Evolutionary conservation across 495 filamentous ascomycete genomes (phyloP), one percentile per base, ranked within the genome.

Genomic region (Xylaria longipes): DNA sequence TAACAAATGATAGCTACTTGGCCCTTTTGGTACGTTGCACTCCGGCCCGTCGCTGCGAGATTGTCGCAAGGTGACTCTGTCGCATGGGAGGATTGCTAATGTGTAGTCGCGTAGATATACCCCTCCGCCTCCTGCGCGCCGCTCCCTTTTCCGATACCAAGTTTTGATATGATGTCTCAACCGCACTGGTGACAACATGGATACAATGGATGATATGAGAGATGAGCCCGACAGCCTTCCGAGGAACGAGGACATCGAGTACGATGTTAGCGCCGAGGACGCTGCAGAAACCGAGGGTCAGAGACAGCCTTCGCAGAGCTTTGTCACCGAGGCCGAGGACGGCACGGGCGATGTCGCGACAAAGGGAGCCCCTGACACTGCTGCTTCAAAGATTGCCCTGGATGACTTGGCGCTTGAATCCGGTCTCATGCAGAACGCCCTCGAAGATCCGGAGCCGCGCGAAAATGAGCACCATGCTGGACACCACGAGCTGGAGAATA

Each of bases 121-220:
- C 20, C 57, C 20, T 37, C 45, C 20, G 6, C 29, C 29, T 66
- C 45, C 2, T 37, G 43, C 31, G 20, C 29, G 20, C 43, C 33
- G 9, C 25, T 41, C 25, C 35, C 6, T 41, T 17, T 27, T 33
- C 20, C 17, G 27, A 33, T 33, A 37, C 7, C 25, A 7, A 17
- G 5, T 11, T n/a, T 33, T 17, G 6, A 37, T 52, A 48, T 25
- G 2, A 66, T 66, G 63, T 9, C 25, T 14, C 39, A 14, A 14
- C 17, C 17, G 45, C 17, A 29, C 39, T 37, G 27, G 25, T 17
- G 41, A 64, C 27, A 64, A 46, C 20, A 35, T 31, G n/a, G 37
- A 60, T 58, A 9, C 41, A 25, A 70, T 70, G 68, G 43, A 63
- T 8, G 68, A 27, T 41, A 33, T 41, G 12, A 37, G 48, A 63